Evolutionary conservation across 352 stramenopile genomes (phyloP), one percentile per base, ranked within the genome.

Genomic region (Globisporangium radiosum): DNA sequence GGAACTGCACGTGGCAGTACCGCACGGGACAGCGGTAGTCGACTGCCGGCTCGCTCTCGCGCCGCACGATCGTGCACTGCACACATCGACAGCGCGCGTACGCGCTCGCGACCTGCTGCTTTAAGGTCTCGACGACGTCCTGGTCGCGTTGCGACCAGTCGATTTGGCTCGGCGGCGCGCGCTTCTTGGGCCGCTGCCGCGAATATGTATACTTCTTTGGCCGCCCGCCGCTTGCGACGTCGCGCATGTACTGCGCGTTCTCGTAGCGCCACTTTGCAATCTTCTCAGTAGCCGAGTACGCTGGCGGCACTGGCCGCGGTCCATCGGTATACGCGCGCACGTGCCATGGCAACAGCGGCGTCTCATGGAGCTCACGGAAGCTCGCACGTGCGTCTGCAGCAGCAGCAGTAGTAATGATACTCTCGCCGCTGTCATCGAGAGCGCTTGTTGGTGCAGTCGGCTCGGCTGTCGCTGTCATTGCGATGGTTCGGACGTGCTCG

Each of bases 1-100:
- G 37, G 37, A 84, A 88, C 13, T 47, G 37, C 19, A 65, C 56
- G 47, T 45, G 42, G 48, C 77, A 85, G 9, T 47, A 57, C 11
- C 40, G 8, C 17, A 52, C 44, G 11, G 57, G 40, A 36, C 64
- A 70, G 15, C 39, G 47, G 42, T 61, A 70, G 38, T 48, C 45
- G 13, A 45, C 19, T 14, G 11, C 11, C 10, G 59, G 47, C 15
- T 49, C 37, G 19, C 43, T 33, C 33, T 56, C 52, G 5, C 25
- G 40, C 9, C 36, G 54, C 9, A 66, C 10, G 39, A 56, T 44
- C 36, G 50, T 45, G 49, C 63, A 69, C 19, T 59, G 49, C 0
- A 58, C 40, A 44, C 63, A 69, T 19, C 39, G 59, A n/a, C 51
- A 57, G 43, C n/a, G 52, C 45, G 59, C 59, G 38, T 55, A 59